Base-by-base conservation (phyloP, 2,329 filamentous ascomycete genomes). In the Cladosporium halotolerans region DNA sequence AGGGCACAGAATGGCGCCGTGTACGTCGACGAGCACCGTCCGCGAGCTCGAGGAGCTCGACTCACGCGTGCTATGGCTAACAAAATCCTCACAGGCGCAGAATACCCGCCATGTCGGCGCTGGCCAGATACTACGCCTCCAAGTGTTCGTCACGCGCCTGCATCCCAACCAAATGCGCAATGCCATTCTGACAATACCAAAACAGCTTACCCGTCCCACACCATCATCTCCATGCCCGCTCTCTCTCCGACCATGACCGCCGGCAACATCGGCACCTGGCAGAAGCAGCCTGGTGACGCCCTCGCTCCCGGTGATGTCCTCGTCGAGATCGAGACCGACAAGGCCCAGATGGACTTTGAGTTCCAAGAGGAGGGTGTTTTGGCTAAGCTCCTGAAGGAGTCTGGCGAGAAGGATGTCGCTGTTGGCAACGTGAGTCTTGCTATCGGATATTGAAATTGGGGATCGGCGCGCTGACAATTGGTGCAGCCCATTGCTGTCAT, bases 291-390 rank as follows among this genome's bases (percentile, higher is more conserved):
- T 62, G 93, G 93, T 69, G 93, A 99, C 73, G 69, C 78, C 58
- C 85, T 99, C 72, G 78, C 82, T 55, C 91, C 95, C 49, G 93
- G 93, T 71, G 93, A 99, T 71, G 93, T 99, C 44, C 78, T 99
- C 63, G 63, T 68, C 42, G 66, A 68, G 62, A 96, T 97, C 67
- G 93, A 99, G 82, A 99, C 93, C 66, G 93, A 99, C 76, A 99
- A 99, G 82, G 93, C 93, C 60, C 93, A 97, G 79, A 99, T 99
- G 93, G 93, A 99, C 79, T 97, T 99, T 72, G 93, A 99, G 76
- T 97, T 95, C 76, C 93, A 99, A 76, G 93, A 99, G 68, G 93
- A 97, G 71, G 93, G 92, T 78, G 82, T 95, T 57, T 80, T 99
- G 63, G 92, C 93, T 67, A 96, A 96, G 81, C 81, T 97, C 60